Evolutionary conservation across 1,139 yeast genomes (phyloP).

Genomic region (Scheffersomyces titani): DNA sequence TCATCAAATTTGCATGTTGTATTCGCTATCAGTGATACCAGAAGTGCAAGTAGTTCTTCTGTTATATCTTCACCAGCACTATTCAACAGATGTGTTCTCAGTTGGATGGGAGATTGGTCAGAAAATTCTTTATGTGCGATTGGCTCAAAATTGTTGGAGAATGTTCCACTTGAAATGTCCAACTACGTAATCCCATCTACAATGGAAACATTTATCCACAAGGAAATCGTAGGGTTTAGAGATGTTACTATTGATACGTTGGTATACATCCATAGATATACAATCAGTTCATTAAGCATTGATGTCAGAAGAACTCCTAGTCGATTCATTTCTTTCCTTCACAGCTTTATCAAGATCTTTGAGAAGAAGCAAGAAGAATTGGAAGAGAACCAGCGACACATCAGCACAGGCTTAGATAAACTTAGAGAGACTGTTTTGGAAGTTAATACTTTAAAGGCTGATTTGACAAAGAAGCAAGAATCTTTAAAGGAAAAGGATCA

Average conservation of each 20-base stretch:
- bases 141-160: conserved; percentile 40
- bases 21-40: conserved; percentile 69
- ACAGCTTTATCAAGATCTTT: conserved; percentile 48
- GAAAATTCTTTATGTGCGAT: conserved; percentile 50
- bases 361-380: conserved; percentile 45
- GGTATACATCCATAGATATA: conserved; percentile 45
- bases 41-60: conserved; percentile 30
- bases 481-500: conserved; percentile 56
- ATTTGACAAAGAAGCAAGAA: conserved; percentile 55
- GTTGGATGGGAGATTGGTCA: conserved; percentile 92
- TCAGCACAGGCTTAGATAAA: conserved; percentile 72
- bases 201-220: conserved; percentile 15
- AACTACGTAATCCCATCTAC: conserved; percentile 33
- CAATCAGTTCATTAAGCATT: neutral
- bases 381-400: conserved; percentile 72
- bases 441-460: conserved; percentile 60
- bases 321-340: conserved; percentile 54
- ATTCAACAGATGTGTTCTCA: conserved; percentile 84
- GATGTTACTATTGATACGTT: conserved; percentile 52
- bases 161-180: conserved; percentile 55
- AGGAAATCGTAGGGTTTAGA: conserved; percentile 30
- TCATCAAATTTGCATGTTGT: conserved; percentile 79
- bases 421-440: conserved; percentile 75
- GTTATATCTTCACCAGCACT: conserved; percentile 85
- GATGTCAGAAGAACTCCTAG: conserved; percentile 49